phyloP scores from a whole-genome alignment of 148 eudicot genomes.

The Dysphania ambrosioides region DNA sequence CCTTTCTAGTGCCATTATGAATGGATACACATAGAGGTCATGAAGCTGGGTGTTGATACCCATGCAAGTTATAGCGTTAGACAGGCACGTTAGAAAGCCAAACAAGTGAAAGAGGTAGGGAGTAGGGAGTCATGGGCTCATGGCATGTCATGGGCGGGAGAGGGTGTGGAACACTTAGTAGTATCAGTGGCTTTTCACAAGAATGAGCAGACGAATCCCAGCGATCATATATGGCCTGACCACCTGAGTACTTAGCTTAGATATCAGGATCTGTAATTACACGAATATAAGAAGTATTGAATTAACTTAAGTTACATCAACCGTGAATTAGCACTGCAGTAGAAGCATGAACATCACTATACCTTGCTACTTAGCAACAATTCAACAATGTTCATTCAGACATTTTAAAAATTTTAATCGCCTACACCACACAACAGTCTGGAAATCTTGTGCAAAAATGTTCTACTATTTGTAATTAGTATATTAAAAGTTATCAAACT shows the following conservation, averaged over 20 bases:
- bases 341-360: neutral
- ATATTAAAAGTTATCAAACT: neutral
- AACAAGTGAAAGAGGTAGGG: constrained; percentile 6
- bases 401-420: neutral
- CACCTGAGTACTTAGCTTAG: neutral
- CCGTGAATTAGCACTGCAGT: neutral
- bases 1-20: neutral
- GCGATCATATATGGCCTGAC: neutral
- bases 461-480: neutral
- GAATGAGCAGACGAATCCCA: neutral
- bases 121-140: neutral
- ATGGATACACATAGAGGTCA: neutral
- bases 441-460: neutral
- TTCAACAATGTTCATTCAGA: neutral
- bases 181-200: too few species aligned
- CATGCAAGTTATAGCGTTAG: neutral
- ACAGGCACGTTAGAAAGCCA: constrained; percentile 15
- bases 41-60: neutral
- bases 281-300: neutral
- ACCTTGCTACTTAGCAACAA: neutral
- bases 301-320: neutral
- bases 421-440: neutral
- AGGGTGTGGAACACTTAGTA: too few species aligned
- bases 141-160: constrained; percentile 1
- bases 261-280: neutral